Evolutionary conservation across 2,329 filamentous ascomycete genomes (phyloP), one percentile per base, ranked within the genome.

Genomic region (Intubia oerlemansii): DNA sequence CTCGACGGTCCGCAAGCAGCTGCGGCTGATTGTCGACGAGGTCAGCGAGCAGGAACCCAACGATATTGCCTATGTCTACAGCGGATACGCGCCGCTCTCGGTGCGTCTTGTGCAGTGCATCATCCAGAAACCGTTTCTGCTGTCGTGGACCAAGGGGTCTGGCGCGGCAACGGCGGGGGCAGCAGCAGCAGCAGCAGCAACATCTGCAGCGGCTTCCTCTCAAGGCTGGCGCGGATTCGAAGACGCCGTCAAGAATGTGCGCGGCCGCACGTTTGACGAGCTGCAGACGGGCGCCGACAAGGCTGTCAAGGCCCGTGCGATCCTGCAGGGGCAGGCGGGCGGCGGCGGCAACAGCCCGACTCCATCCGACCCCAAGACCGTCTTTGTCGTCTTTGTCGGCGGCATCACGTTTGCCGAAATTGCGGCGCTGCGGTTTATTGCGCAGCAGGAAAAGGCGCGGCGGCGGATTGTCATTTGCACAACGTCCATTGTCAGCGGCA

Each of bases 11-110:
- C 75, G 90, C 31, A 91, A 88, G 47, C 72, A 74, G 35, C 65
- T 98, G 10, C 70, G 76, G 17, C 64, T 98, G 11, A 91, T 93
- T 45, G 76, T 93, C 32, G 88, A 98, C 46, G 88, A 95, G 46
- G 85, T 98, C 22, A 84, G 91, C 44, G 88, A 98, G 49, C 73
- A 88, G 34, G 77, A 90, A 26, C 88, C 88, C 3, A 79, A 88
- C 42, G 88, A 98, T 42, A 74, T 95, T 35, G 77, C 84, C n/a
- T 98, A 98, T 43, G 84, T 93, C 9, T 98, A 95, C 52, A 91
- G 80, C 38, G 90, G 88, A 29, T 98, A 95, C 45, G 88, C 90
- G 5, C 90, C 88, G 0, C 62, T 98, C 10, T 91, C 80, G 25
- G 67, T 95, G 30, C 73, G 88, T 11, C 65, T 98, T 5, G 75